Base-by-base conservation (phyloP, 305 asterid genomes). In the Ruellia speciosa region DNA sequence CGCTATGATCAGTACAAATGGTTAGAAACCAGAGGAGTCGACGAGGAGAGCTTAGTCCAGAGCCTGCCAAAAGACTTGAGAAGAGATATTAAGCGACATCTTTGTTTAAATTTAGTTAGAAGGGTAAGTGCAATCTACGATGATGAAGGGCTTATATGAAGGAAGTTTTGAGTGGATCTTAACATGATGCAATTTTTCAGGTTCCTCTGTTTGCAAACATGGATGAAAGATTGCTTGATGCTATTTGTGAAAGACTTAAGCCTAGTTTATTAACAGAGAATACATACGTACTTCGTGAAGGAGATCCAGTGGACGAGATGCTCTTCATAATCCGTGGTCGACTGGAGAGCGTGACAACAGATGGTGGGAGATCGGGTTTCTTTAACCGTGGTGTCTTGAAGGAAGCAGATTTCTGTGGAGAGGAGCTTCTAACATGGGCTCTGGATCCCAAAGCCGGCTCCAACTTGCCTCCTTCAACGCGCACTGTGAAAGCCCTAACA, bases 371-470 rank as follows among this genome's bases (percentile, higher is more conserved):
- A 60, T 82, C 95, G 15, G 99, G 97, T 37, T 93, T 93, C 75
- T 89, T 81, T 79, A 89, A 93, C 61, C 79, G 92, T 1, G 96
- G 97, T 10, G 49, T 78, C 54, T 73, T 93, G 11, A 89, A 81
- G 59, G 95, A 84, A 72, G 86, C 87, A 0, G 99, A 86, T 43
- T 93, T 93, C 71, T 89, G 99, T 31, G 97, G 99, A 1, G 99
- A 93, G 79, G 99, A 93, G 77, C 95, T 93, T 34, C 88, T 93
- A 46, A 93, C 99, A 17, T 93, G 99, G 99, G 96, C 97, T 40
- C 75, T 93, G 58, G 96, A 93, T 54, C 99, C 97, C 3, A 86
- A 88, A 72, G 68, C 96, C 0, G 94, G 78, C 16, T 61, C 97
- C 8, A 92, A 84, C 73, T 73, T 88, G 6, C 97, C 99, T 9